Evolutionary conservation across 306 rosid species (phyloP), one percentile per base, ranked within the genome.

Genomic region (Inga oerstediana): DNA sequence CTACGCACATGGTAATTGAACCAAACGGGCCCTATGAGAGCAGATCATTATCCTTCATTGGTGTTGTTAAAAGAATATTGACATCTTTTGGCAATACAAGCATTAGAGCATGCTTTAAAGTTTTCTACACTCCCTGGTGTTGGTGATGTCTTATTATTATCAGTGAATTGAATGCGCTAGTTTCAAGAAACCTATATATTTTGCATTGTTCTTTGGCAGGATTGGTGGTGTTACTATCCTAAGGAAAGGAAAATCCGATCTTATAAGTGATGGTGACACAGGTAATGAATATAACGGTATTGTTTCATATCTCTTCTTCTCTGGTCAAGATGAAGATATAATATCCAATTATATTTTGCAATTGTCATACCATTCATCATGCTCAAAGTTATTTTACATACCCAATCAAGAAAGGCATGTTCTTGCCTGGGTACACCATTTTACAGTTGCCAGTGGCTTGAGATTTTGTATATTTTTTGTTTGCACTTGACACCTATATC

Each of bases 191-290:
- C 84, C 77, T 56, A 67, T 32, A 73, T 56, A 80, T 82, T 20
- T 59, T 80, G 83, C 72, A 70, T 39, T 61, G 19, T 79, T 79
- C 30, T 81, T 85, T 89, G 85, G 85, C 94, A 95, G 97, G 89
- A 90, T 93, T 88, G 97, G 97, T 35, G 91, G 94, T 76, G 90
- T 95, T 79, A 91, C 97, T 68, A 88, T 95, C 79, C 91, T 95
- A 24, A 86, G 86, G 87, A 95, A 95, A 82, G 98, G 97, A 86
- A 91, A 88, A 76, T 86, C 87, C 2, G 98, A 94, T 86, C 88
- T 94, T 80, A 88, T 94, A 52, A 91, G 94, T 81, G 97, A 91
- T 80, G 93, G 97, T 66, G 92, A 88, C 83, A 93, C 92, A 80
- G 95, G 97, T 94, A 86, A 80, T 62, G 76, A 75, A 80, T 72